Conservation (phyloP, 352 stramenopile species). For the Pythium guiyangense region DNA sequence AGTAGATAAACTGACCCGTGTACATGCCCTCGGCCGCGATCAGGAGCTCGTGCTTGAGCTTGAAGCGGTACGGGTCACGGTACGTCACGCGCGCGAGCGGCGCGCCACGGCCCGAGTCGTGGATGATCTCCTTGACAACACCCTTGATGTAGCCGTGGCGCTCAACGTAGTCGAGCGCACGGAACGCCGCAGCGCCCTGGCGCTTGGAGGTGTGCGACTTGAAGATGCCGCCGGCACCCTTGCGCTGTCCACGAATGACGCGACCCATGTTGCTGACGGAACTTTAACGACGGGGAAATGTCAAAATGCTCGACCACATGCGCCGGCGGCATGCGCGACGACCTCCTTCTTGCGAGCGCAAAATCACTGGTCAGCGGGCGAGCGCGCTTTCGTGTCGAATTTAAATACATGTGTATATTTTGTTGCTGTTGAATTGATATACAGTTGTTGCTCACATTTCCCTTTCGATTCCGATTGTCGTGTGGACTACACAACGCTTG, state of each 20-base stretch:
- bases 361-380: background rate
- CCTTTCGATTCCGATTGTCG: too few species aligned
- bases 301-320: slow-evolving; percentile 50
- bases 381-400: background rate
- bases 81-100: slow-evolving; percentile 94
- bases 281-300: slow-evolving; percentile 61
- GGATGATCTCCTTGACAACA: slow-evolving; percentile 98
- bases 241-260: slow-evolving; percentile 88
- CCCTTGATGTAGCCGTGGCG: slow-evolving; percentile 98
- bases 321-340: background rate
- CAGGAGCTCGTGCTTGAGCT: slow-evolving; percentile 94
- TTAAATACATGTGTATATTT: background rate
- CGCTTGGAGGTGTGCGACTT: slow-evolving; percentile 80
- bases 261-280: slow-evolving; percentile 64
- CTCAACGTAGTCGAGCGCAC: slow-evolving; percentile 89
- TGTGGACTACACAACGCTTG: too few species aligned
- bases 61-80: slow-evolving; percentile 89
- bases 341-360: background rate
- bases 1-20: slow-evolving; percentile 98
- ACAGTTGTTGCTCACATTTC: background rate
- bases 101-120: slow-evolving; percentile 97
- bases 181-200: slow-evolving; percentile 72
- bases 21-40: slow-evolving; percentile 98
- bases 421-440: too few species aligned
- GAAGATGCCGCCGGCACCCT: slow-evolving; percentile 82